These are phyloP conservation scores for Perilla frutescens DNA, from an alignment of 257 asterid species.

Conservation along the genomic window DNA sequence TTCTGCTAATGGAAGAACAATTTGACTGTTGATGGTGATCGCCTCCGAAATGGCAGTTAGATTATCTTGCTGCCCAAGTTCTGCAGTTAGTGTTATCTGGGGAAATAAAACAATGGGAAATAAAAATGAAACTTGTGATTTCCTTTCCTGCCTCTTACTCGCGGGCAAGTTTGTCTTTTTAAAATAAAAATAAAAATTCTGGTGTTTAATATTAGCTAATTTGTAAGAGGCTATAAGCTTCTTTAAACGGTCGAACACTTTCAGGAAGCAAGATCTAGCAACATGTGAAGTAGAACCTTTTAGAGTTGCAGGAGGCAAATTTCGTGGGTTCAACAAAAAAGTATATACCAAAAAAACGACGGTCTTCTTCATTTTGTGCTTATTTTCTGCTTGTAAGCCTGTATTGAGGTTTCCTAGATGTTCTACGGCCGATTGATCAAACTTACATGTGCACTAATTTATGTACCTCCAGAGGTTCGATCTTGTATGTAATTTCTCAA, in stretches of 20 bases:
- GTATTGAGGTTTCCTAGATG: background rate
- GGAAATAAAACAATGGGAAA: too few relatives aligned
- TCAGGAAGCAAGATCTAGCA: background rate
- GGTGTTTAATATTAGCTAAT: too few relatives aligned
- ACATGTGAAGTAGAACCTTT: background rate
- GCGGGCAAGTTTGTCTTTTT: too few relatives aligned
- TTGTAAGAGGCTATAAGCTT: background rate
- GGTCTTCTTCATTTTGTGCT: background rate
- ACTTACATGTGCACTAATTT: background rate
- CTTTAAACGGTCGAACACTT: background rate
- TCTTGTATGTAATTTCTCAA: background rate
- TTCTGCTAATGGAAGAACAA: background rate
- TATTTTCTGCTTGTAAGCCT: background rate
- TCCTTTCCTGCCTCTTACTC: too few relatives aligned
- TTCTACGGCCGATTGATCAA: background rate
- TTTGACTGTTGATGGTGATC: too few relatives aligned
- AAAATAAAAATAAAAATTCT: too few relatives aligned
- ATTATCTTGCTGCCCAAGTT: too few relatives aligned
- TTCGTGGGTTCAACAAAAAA: background rate
- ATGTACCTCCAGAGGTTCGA: constrained; percentile 7
- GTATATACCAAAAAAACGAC: constrained; percentile 8
- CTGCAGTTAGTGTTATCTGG: too few relatives aligned
- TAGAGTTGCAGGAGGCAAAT: background rate
- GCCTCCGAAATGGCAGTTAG: too few relatives aligned
- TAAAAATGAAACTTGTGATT: too few relatives aligned